Base-by-base conservation (phyloP, 192 early-diverging fungal species). In the Backusella luteola region DNA sequence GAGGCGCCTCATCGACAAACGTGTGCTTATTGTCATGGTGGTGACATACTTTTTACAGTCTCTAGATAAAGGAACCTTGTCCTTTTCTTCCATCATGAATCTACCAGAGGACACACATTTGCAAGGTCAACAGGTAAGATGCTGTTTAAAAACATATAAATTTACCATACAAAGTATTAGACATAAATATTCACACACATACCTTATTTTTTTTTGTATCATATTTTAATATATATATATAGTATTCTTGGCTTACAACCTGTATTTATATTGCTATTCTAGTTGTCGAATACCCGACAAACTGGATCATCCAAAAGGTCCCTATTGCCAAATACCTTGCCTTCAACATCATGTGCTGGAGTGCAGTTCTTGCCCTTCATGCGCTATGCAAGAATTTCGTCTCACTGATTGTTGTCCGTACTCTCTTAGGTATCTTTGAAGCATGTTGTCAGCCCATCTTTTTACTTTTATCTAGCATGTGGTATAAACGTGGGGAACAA, bases 371-470 rank as follows among this genome's bases (percentile, higher is more conserved):
- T 21, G 75, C 79, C 15, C 19, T 71, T 6, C 76, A 46, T 21
- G 19, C 70, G 0, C 23, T 71, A n/a, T 69, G 75, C n/a, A 53
- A 12, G 6, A 71, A 80, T 34, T 80, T 76, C 35, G 52, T 71
- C n/a, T 35, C 44, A 14, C 26, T 80, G 0, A 42, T 39, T 26
- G 66, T 52, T 14, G 35, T 76, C 4, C 79, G 79, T 4, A 76
- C 71, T 26, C 42, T 80, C 19, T 68, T 80, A 21, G 79, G 79
- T 69, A 32, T 76, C 17, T 72, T 76, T 73, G 79, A 80, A 59
- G 79, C 73, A 6, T 71, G 79, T 1, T 42, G 63, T 19, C 66
- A 76, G 9, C 79, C 79, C 35, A 49, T 56, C 39, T 71, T 59
- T 5, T 46, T 76, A 6, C 36, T 80, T 34, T 38, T 80, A 8